Evolutionary conservation across 2,329 filamentous ascomycete species (phyloP), one percentile per base, ranked within the genome.

Genomic region (Cladophialophora immunda): DNA sequence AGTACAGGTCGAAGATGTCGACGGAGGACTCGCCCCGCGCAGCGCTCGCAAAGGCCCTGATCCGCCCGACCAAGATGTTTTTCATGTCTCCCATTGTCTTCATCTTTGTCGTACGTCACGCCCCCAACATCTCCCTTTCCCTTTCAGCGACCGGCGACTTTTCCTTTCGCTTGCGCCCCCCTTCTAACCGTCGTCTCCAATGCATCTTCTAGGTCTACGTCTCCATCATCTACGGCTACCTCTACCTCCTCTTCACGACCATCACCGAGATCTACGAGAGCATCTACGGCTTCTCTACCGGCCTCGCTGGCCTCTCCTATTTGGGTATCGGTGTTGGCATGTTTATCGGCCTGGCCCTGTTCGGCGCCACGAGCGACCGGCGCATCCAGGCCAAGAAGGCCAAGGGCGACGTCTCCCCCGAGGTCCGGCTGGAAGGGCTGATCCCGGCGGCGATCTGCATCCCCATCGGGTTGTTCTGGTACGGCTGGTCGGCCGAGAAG

Each of bases 171-270:
- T n/a, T 83, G 2, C 4, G 22, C 7, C 17, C 19, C 17, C 11
- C 47, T n/a, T 34, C 53, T 55, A 30, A 55, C 53, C 27, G 17
- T n/a, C 22, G 11, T n/a, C 15, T 32, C 15, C 7, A 8, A n/a
- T 45, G 17, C 5, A 1, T 45, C 8, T 5, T 50, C 17, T 29
- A 41, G 19, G 3, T 64, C 25, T 83, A 87, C 65, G 82, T 83
- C 59, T 86, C 82, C 0, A 84, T 86, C 61, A 75, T 84, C 4
- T 89, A 88, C 67, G 87, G 87, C 0, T 73, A 87, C 1, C 80
- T 89, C 50, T 89, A 89, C 62, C 82, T 90, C 50, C 79, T 87
- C 7, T 81, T 90, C 0, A 85, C 86, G 0, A 89, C 85, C 2
- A 89, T 90, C 69, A 83, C 88, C 0, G 74, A 77, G 0, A 77